These are phyloP conservation scores for Magnusiomyces tetraspermus DNA, from an alignment of 1,139 yeast genomes.

Conservation along the genomic window DNA sequence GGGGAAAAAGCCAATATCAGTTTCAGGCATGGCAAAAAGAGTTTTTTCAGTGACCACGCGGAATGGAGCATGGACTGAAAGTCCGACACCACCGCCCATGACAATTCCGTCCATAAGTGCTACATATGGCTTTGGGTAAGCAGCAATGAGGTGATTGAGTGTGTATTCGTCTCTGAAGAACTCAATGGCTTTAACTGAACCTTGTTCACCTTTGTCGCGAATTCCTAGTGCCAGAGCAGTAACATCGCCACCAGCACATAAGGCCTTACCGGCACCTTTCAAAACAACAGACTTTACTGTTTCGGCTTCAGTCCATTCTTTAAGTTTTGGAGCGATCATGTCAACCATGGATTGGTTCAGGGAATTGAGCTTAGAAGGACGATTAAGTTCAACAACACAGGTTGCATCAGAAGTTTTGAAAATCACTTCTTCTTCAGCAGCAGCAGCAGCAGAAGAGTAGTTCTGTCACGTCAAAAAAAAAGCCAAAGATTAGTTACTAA, in stretches of 20 bases:
- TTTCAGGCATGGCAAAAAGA: constrained; percentile 94
- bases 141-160: constrained; percentile 67
- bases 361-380: constrained; percentile 80
- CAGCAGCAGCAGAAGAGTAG: constrained; percentile 19
- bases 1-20: constrained; percentile 93
- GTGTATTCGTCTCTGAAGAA: constrained; percentile 78
- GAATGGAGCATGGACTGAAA: constrained; percentile 88
- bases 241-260: constrained; percentile 85
- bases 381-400: constrained; percentile 67
- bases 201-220: constrained; percentile 35
- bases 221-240: constrained; percentile 54
- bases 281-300: constrained; percentile 58
- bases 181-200: constrained; percentile 39
- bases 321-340: constrained; percentile 62
- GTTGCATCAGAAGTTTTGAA: constrained; percentile 56
- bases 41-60: constrained; percentile 87
- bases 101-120: constrained; percentile 86
- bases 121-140: constrained; percentile 76
- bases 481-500: neutral
- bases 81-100: constrained; percentile 98
- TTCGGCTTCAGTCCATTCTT: constrained; percentile 65
- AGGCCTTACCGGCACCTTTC: constrained; percentile 50
- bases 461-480: neutral
- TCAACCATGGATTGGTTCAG: constrained; percentile 70
- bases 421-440: constrained; percentile 43